phyloP scores from a whole-genome alignment of 1,284 basidiomycete species.

The Rhodotorula sp. region DNA sequence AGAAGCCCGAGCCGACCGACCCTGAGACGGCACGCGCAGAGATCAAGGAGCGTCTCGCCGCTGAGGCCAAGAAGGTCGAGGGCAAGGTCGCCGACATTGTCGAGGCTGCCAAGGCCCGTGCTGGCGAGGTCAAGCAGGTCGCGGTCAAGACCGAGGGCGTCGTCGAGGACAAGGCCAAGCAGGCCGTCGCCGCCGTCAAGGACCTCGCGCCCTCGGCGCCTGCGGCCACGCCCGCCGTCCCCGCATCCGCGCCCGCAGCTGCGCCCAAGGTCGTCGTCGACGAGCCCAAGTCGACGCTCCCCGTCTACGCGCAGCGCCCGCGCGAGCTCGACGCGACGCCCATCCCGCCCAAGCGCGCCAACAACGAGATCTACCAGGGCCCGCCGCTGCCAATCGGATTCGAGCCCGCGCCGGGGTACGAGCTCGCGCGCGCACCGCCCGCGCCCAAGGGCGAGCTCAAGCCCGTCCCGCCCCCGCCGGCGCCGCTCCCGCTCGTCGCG shows the following conservation, averaged over 20 bases:
- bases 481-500: constrained; percentile 73
- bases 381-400: constrained; percentile 81
- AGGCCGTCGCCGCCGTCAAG: constrained; percentile 10
- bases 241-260: background rate
- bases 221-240: background rate
- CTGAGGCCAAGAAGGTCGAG: constrained; percentile 33
- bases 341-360: constrained; percentile 38
- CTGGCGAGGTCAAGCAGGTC: constrained; percentile 43
- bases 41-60: constrained; percentile 42
- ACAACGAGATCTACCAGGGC: constrained; percentile 62
- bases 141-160: constrained; percentile 23
- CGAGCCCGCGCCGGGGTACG: constrained; percentile 85
- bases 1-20: constrained; percentile 48
- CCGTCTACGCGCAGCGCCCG: constrained; percentile 44
- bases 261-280: background rate
- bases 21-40: constrained; percentile 50
- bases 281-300: constrained; percentile 33
- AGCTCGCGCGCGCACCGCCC: constrained; percentile 56
- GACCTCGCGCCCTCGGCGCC: background rate
- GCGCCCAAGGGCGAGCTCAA: constrained; percentile 52
- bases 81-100: constrained; percentile 23
- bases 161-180: constrained; percentile 17
- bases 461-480: constrained; percentile 47
- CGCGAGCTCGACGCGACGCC: constrained; percentile 45
- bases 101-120: constrained; percentile 44